Evolutionary conservation across 768 basidiomycete genomes (phyloP).

Genomic region (Rhodotorula sphaerocarpa): DNA sequence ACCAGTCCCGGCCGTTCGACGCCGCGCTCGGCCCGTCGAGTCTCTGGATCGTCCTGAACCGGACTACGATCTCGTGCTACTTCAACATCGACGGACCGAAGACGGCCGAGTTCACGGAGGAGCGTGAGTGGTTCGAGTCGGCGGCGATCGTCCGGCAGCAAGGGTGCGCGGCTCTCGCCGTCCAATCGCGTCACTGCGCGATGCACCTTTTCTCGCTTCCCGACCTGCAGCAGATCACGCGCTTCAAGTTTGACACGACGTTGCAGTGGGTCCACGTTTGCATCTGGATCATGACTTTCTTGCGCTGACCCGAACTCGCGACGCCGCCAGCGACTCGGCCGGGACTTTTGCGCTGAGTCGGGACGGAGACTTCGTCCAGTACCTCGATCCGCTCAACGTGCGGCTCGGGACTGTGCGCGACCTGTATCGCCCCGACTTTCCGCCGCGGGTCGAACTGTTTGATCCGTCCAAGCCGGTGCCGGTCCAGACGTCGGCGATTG

Average conservation of each 20-base stretch:
- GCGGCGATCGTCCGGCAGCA: constrained; percentile 17
- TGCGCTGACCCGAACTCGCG: too few relatives aligned
- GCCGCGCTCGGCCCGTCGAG: constrained; percentile 27
- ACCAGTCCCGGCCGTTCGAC: constrained; percentile 4
- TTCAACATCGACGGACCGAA: constrained; percentile 32
- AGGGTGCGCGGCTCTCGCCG: constrained; percentile 23
- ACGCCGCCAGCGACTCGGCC: constrained; percentile 24
- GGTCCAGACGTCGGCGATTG: constrained; percentile 3
- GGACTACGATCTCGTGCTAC: constrained; percentile 12
- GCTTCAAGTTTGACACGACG: constrained; percentile 18
- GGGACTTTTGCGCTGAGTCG: constrained; percentile 13
- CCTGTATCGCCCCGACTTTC: constrained; percentile 24
- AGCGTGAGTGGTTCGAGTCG: constrained; percentile 2
- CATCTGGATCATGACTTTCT: too few relatives aligned
- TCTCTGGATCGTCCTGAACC: constrained; percentile 28
- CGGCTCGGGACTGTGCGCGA: constrained; percentile 28
- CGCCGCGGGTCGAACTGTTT: constrained; percentile 6
- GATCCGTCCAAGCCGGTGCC: constrained; percentile 22
- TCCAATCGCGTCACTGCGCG: constrained; percentile 13
- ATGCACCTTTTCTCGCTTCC: constrained; percentile 18
- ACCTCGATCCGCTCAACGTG: constrained; percentile 28
- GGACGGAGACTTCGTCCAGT: constrained; percentile 33
- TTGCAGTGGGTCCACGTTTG: constrained; percentile 14
- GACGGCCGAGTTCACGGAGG: constrained; percentile 28
- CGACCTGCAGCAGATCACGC: constrained; percentile 5